Percentiles rank a stretch among this genome's conserved stretches.
These are phyloP conservation scores for Crotalaria pallida DNA, from an alignment of 306 rosid genomes.

Conservation along the genomic window DNA sequence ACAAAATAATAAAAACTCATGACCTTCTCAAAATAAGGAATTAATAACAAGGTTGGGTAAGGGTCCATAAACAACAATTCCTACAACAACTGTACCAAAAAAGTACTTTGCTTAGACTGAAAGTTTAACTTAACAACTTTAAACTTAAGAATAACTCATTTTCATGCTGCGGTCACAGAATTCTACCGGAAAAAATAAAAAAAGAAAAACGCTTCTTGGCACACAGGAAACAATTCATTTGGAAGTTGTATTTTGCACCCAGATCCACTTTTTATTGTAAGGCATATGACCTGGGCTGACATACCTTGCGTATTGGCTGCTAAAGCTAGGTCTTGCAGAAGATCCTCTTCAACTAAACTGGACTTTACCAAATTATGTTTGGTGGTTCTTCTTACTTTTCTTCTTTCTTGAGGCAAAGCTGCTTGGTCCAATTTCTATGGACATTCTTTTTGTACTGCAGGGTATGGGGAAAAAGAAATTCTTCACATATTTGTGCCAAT, in stretches of 20 bases:
- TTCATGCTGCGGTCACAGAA: not conserved
- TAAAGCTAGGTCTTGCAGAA: not conserved
- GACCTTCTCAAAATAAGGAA: not conserved
- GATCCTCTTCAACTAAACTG: constrained; percentile 4
- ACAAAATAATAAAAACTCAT: not conserved
- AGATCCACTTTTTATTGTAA: not conserved
- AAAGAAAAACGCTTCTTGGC: not conserved
- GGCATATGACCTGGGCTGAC: not conserved
- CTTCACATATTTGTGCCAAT: not conserved
- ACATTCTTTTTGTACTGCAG: constrained; percentile 80
- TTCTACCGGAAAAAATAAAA: not conserved
- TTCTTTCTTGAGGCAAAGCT: constrained; percentile 91
- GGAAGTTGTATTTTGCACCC: not conserved
- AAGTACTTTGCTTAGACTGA: not conserved
- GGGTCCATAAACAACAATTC: not conserved
- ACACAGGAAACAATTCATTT: constrained; percentile 1
- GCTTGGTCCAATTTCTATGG: constrained; percentile 83
- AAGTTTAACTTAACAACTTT: not conserved
- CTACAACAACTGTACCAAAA: constrained; percentile 4
- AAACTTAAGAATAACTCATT: not conserved
- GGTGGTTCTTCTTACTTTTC: constrained; percentile 53
- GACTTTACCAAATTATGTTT: constrained; percentile 21
- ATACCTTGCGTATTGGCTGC: not conserved
- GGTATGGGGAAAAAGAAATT: not conserved
- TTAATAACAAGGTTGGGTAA: not conserved